Conservation (phyloP, 192 early-diverging fungal genomes). For the Coemansia sp. region DNA sequence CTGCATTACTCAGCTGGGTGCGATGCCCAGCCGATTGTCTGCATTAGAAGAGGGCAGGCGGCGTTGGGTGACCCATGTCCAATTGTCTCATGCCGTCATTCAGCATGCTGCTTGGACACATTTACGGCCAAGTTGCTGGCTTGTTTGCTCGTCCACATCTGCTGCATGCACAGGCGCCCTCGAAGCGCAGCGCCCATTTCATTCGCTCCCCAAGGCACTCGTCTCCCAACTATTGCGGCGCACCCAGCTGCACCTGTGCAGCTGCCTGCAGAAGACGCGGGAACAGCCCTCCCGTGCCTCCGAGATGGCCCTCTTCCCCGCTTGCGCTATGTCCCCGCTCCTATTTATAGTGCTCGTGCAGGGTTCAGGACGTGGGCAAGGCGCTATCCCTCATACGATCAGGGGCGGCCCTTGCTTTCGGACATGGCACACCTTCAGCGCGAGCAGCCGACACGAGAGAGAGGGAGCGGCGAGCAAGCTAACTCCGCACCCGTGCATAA, state of each 20-base stretch:
- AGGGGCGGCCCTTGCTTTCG: not conserved
- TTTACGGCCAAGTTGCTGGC: too few relatives aligned
- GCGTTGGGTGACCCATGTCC: conserved; percentile 6
- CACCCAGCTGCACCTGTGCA: not conserved
- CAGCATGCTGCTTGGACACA: too few relatives aligned
- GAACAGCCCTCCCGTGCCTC: too few relatives aligned
- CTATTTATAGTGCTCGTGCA: conserved; percentile 21
- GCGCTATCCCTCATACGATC: too few relatives aligned
- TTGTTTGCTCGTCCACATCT: conserved; percentile 1
- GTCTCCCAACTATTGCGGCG: conserved; percentile 8
- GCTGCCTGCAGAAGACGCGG: not conserved
- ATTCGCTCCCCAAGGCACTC: too few relatives aligned
- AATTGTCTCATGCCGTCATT: conserved; percentile 2
- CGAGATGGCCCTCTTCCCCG: not conserved
- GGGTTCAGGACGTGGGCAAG: too few relatives aligned
- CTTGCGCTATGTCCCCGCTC: not conserved
- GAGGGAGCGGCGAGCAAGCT: too few relatives aligned
- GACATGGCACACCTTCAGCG: too few relatives aligned
- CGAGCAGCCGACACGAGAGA: too few relatives aligned
- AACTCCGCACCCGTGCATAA: not conserved
- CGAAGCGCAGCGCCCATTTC: not conserved
- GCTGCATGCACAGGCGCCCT: not conserved
- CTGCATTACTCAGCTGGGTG: conserved; percentile 3
- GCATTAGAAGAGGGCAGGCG: not conserved
- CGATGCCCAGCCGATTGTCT: conserved; percentile 2